Base-by-base conservation (phyloP, 1,139 yeast species). In the Kodamaea arcana region DNA sequence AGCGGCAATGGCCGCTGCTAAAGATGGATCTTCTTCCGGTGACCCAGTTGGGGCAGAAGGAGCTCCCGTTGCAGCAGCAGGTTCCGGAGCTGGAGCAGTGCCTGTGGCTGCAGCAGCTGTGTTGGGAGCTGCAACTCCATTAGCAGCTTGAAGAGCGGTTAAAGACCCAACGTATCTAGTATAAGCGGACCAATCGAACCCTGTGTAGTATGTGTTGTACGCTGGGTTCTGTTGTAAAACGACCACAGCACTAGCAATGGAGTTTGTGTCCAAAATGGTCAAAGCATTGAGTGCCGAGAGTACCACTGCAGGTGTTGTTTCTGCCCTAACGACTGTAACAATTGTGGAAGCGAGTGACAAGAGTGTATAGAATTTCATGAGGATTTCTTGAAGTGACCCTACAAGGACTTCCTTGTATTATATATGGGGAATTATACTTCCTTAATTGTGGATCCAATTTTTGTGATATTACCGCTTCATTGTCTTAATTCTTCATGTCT, bases 111-210 rank as follows among this genome's bases (percentile, higher is more conserved):
- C 29, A 21, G 34, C 16, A 8, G 34, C 34, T 24, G 33, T 26
- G 15, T 26, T 15, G 13, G 29, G 22, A 23, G 27, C 30, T 23
- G 32, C 35, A 25, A 33, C 28, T 21, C 20, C 29, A 21, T 24
- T 29, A 15, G 20, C 21, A 9, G 28, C 35, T 15, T 29, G 20
- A 21, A 31, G 22, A 20, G 30, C 35, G 15, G 37, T 30, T 24
- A 32, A 36, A 23, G 34, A 31, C 18, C 34, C 37, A 31, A 35
- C 34, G 16, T 30, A 31, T n/a, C 23, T 20, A 21, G 37, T 35
- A 34, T 35, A 35, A n/a, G 37, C 37, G 13, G 24, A 15, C 37
- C 37, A 35, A 29, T 35, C 34, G 29, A 35, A 35, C n/a, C 34
- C 34, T 9, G 30, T 9, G 28, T 33, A 33, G 18, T 23, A 29